Evolutionary conservation across 164 flowering plant species (phyloP), one percentile per base, ranked within the genome.

Genomic region (Tetracentron sinense): DNA sequence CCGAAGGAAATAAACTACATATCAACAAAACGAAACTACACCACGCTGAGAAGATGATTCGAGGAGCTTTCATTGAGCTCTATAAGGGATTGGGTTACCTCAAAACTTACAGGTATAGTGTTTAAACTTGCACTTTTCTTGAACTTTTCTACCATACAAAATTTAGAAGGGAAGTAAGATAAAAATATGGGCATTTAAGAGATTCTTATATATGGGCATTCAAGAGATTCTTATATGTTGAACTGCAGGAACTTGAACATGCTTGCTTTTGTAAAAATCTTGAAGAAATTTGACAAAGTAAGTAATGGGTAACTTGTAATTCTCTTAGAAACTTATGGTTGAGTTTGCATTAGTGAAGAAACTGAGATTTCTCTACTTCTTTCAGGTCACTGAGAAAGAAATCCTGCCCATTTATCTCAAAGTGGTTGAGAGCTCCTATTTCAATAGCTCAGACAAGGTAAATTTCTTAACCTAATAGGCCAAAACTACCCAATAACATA

Each of bases 211-310:
- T 8, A 38, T 8, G 44, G 14, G 44, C 15, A 16, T 38, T 8
- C 8, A 16, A 38, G 8, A 33, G 38, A 33, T 33, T 8, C 14
- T 38, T 3, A 21, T 4, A 46, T 21, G 44, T 56, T 10, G 21
- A 46, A 50, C 65, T 38, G 53, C 82, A 89, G 99, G 90, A 80
- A 86, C 77, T 76, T 94, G 86, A 94, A 94, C 83, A 83, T 91
- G 99, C 86, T 86, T 63, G 99, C 99, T 75, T 91, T 94, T 72
- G 80, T 66, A 10, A 94, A 94, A 81, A 94, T 94, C 63, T 70
- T 94, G 81, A 94, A 94, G 85, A 94, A 94, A 74, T 88, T 91
- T 61, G 96, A 91, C 79, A 94, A 94, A 70, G 99, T 88, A 72
- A 68, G 82, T 66, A 20, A 31, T 56, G 19, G 52, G 15, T 38